These are phyloP conservation scores for Chlorella ohadii DNA, from an alignment of 139 green algal species.

Conservation along the genomic window DNA sequence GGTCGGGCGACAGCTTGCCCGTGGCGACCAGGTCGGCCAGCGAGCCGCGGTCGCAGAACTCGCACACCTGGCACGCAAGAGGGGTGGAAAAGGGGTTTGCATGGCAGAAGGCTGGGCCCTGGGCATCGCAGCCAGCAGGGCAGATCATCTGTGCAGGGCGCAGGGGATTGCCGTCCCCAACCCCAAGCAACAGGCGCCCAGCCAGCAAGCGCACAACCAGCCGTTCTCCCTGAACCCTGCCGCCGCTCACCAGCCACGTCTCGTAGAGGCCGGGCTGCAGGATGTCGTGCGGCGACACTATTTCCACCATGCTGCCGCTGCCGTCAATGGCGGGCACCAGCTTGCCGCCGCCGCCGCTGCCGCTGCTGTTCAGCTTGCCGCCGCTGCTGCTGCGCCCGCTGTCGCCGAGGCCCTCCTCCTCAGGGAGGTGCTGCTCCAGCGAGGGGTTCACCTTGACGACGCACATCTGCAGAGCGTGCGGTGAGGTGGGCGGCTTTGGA, in stretches of 20 bases:
- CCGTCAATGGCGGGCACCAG: background rate
- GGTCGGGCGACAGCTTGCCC: background rate
- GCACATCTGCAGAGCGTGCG: background rate
- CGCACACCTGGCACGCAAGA: background rate
- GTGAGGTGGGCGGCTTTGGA: background rate
- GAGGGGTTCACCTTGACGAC: background rate
- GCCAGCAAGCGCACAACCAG: too few relatives aligned
- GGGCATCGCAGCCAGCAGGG: too few relatives aligned
- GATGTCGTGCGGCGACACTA: slow-evolving; percentile 17
- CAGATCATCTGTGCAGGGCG: too few relatives aligned
- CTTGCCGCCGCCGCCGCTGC: background rate
- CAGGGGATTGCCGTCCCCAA: too few relatives aligned
- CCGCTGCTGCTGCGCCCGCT: background rate
- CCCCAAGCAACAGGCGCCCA: too few relatives aligned
- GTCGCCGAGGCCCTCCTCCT: background rate
- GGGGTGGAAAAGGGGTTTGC: too few relatives aligned
- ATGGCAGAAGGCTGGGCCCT: too few relatives aligned
- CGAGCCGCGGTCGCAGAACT: slow-evolving; percentile 28
- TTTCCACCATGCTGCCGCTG: background rate
- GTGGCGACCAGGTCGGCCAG: slow-evolving; percentile 14
- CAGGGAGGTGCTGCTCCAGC: too few relatives aligned
- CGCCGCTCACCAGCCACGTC: slow-evolving; percentile 40
- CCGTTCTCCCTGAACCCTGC: too few relatives aligned
- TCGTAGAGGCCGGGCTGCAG: slow-evolving; percentile 29
- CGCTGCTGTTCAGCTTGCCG: background rate